Evolutionary conservation across 1,139 yeast species (phyloP), one percentile per base, ranked within the genome.

Genomic region (Pichia sp.): DNA sequence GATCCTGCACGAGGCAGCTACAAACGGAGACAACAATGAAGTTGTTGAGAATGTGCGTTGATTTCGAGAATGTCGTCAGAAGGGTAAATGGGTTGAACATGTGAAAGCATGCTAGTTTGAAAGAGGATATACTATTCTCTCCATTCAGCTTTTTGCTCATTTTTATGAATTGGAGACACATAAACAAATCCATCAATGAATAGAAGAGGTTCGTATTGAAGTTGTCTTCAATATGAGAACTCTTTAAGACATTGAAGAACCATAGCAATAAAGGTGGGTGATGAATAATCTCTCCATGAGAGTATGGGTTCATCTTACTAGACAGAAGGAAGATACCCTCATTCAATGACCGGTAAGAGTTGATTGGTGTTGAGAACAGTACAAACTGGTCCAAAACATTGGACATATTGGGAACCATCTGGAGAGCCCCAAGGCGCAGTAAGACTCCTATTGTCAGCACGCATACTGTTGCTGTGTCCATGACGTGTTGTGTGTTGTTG

Each of bases 21-120:
- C 85, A 47, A 7, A 82, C 56, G 32, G 69, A 67, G 1, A 75
- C 56, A 1, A 85, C 52, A 32, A 76, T 64, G 15, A 78, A 60
- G 53, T 83, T 75, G 5, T 80, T 64, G 52, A 88, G 70, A 2
- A 72, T 51, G 21, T 70, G 62, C 0, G 94, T 76, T 0, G 94
- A 81, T 48, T 77, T 77, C 8, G 94, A 71, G 34, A 83, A 64
- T 33, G 78, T 72, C 11, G 88, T 70, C 39, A 86, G 58, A 2
- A 88, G 59, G 11, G 77, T 62, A 51, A 88, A 65, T 3, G 99
- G 99, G 53, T 87, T 91, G 56, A 86, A 71, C 33, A 83, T 66
- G 55, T 82, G 88, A 41, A 82, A 68, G 14, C 78, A 61, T 1
- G 78, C 74, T 18, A 79, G 66, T 30, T 73, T 53, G 54, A 66